Conservation (phyloP, 2,329 filamentous ascomycete genomes). For the Trichoderma atroviride region DNA sequence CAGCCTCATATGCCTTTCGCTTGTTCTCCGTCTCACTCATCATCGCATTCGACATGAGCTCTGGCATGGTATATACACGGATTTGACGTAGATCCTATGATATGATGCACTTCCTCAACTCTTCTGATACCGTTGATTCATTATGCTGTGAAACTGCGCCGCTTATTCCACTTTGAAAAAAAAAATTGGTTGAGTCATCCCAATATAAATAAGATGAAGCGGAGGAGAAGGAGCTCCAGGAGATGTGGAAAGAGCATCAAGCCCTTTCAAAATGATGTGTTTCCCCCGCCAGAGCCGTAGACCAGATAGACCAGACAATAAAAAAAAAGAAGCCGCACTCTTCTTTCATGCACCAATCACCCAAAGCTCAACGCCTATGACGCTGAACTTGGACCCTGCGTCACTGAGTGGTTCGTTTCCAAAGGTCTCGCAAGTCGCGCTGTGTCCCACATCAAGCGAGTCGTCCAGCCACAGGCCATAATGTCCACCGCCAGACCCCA, state of each 20-base stretch:
- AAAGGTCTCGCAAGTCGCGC: conserved; percentile 84
- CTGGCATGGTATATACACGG: neutral
- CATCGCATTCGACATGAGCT: neutral
- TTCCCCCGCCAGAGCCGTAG: neutral
- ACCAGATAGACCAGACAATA: neutral
- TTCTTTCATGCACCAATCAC: conserved; percentile 65
- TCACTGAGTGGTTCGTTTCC: conserved; percentile 93
- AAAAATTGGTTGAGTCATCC: neutral
- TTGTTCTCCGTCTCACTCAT: neutral
- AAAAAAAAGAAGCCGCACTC: neutral
- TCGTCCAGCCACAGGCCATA: conserved; percentile 95
- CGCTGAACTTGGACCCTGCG: conserved; percentile 87
- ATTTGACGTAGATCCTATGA: neutral
- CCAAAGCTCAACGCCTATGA: conserved; percentile 92
- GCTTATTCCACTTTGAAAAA: neutral
- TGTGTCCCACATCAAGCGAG: conserved; percentile 79
- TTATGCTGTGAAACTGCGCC: neutral
- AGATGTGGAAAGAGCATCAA: neutral
- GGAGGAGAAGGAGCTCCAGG: neutral
- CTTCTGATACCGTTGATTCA: neutral
- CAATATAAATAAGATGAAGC: neutral
- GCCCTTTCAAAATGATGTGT: conserved; percentile 2
- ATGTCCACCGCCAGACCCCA: conserved; percentile 85
- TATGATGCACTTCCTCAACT: neutral
- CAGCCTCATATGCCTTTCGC: neutral